Evolutionary conservation across 805 yeast genomes (phyloP), one percentile per base, ranked within the genome.

Genomic region (Suhomyces sp.): DNA sequence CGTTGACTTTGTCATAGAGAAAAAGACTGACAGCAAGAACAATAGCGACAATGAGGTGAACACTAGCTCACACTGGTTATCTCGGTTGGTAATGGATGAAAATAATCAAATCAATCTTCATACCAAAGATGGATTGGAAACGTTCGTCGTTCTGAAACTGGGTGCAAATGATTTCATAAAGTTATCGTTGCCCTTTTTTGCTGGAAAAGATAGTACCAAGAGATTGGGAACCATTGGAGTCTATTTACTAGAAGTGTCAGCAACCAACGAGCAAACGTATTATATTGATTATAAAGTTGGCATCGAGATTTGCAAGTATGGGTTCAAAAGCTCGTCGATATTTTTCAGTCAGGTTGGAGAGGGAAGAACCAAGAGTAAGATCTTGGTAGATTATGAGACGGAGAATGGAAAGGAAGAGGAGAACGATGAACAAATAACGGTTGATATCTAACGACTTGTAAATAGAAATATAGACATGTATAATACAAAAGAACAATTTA

Each of bases 181-280:
- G 37, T 43, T 66, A 28, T 58, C 69, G 1, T 36, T 63, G 4
- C 67, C 69, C 2, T 54, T 60, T 32, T 58, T 41, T 33, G 31
- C 53, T 4, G 46, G 47, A 4, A 50, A 55, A 17, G 53, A 57
- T 28, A 30, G 34, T 1, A 35, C 20, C 11, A 44, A 47, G 19
- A 42, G 70, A 26, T 39, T 58, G 23, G 73, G 70, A 0, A 51
- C 60, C 2, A 42, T 62, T 3, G 62, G 57, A 37, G 57, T 60
- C 2, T 58, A 56, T 34, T 47, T 68, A 43, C 35, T 59, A 4
- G 54, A 52, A 4, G 27, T 31, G 6, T 40, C 33, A 5, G 33
- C 24, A 9, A 26, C 22, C n/a, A 25, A 11, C 12, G 36, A 21
- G 3, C 28, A 33, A n/a, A 15, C n/a, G 4, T 31, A 18, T 5